A percentile compares a stretch with the other conserved stretches of the same genome.
Conservation (phyloP, 768 basidiomycete species). For the Rickenella mellea region DNA sequence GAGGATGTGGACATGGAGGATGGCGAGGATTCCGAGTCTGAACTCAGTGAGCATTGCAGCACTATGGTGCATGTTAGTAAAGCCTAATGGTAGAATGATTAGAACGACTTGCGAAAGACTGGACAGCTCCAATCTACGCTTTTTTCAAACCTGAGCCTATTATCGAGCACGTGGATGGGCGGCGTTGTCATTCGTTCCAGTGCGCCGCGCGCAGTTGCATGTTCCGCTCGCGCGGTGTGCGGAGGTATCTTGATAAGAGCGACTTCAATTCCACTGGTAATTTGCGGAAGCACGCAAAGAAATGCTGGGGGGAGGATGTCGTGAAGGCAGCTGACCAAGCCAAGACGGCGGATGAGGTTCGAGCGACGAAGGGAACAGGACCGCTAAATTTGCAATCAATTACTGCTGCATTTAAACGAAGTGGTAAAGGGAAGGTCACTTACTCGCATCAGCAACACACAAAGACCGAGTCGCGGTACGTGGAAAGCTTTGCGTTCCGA, state of each 20-base stretch:
- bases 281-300: conserved; percentile 15
- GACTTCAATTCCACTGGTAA: conserved; percentile 22
- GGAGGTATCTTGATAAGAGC: conserved; percentile 14
- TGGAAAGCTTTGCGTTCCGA: not conserved
- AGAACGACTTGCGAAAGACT: conserved; percentile 15
- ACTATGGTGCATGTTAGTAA: conserved; percentile 20
- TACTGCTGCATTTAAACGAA: not conserved
- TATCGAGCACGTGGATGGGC: conserved; percentile 12
- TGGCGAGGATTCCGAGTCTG: too few species aligned
- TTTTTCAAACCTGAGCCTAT: conserved; percentile 14
- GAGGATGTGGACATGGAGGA: too few species aligned
- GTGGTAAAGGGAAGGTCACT: conserved; percentile 1
- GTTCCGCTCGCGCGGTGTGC: not conserved
- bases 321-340: conserved; percentile 8
- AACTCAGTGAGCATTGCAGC: too few species aligned
- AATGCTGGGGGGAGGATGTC: conserved; percentile 24
- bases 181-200: conserved; percentile 14
- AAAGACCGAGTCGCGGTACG: conserved; percentile 15
- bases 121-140: conserved; percentile 18
- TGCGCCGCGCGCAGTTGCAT: conserved; percentile 15
- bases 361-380: not conserved
- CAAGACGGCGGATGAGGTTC: not conserved
- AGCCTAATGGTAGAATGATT: conserved; percentile 6
- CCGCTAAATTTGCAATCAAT: conserved; percentile 2
- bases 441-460: conserved; percentile 13